phyloP scores from a whole-genome alignment of 768 basidiomycete species.

The Phylloporus rhodoxanthus region DNA sequence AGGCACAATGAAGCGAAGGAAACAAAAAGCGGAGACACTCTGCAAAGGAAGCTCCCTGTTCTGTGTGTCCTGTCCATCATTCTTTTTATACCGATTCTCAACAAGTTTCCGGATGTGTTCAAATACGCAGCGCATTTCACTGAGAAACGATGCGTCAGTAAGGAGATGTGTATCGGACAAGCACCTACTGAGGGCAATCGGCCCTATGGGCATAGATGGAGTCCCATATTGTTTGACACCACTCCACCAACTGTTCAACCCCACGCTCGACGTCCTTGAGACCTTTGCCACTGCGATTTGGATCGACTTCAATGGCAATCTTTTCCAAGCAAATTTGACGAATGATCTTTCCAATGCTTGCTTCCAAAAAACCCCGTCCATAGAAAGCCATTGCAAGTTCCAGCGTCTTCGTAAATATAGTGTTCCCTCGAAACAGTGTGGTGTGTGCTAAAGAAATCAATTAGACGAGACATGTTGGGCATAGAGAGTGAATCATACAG shows the following conservation, averaged over 20 bases:
- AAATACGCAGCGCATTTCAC: slow-evolving; percentile 70
- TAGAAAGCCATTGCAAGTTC: slow-evolving; percentile 79
- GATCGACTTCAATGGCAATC: slow-evolving; percentile 79
- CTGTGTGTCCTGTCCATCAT: slow-evolving; percentile 36
- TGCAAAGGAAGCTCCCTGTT: slow-evolving; percentile 65
- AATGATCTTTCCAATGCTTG: slow-evolving; percentile 67
- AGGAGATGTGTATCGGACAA: slow-evolving; percentile 2
- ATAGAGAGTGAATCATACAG: slow-evolving; percentile 40
- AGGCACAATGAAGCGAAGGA: slow-evolving; percentile 84
- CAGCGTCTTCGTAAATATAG: slow-evolving; percentile 65
- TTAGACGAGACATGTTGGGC: neutral
- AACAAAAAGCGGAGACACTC: slow-evolving; percentile 84
- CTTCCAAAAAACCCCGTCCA: slow-evolving; percentile 74
- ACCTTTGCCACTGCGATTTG: slow-evolving; percentile 56
- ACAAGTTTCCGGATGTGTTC: slow-evolving; percentile 66
- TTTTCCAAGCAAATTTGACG: slow-evolving; percentile 67
- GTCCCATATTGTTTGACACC: slow-evolving; percentile 79
- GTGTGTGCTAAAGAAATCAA: slow-evolving; percentile 50
- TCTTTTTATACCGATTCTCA: slow-evolving; percentile 53
- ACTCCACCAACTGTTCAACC: slow-evolving; percentile 62
- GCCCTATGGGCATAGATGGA: slow-evolving; percentile 68
- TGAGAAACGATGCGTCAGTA: slow-evolving; percentile 24
- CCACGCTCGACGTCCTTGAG: slow-evolving; percentile 60
- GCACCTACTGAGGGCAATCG: slow-evolving; percentile 69
- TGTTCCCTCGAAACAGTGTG: slow-evolving; percentile 69